phyloP scores from a whole-genome alignment of 768 basidiomycete species.

The Strobilomyces confusus region DNA sequence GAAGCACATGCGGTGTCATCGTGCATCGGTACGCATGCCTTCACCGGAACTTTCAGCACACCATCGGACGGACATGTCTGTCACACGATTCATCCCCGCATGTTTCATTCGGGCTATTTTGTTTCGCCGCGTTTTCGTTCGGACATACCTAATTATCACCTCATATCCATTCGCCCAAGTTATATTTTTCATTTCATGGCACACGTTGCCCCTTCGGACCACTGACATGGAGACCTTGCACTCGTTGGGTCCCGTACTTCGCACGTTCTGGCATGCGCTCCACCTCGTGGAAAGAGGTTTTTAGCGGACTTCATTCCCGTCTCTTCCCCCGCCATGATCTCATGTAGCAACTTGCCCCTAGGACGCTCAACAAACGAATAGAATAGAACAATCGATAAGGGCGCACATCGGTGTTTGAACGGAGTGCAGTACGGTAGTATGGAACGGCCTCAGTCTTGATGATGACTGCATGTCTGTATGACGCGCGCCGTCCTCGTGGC shows the following conservation, averaged over 20 bases:
- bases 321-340: neutral
- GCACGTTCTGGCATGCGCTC: neutral
- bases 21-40: neutral
- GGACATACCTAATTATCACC: constrained; percentile 17
- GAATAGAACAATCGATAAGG: neutral
- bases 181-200: neutral
- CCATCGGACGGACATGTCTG: constrained; percentile 13
- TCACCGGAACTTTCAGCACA: neutral
- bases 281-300: neutral
- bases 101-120: neutral
- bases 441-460: neutral
- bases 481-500: neutral
- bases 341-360: neutral
- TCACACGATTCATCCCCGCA: neutral
- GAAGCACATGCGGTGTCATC: neutral
- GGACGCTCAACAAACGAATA: neutral
- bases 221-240: constrained; percentile 3
- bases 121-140: neutral
- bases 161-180: constrained; percentile 1
- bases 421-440: neutral
- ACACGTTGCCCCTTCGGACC: constrained; percentile 12
- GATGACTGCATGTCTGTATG: neutral
- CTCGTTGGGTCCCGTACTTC: neutral
- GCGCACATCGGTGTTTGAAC: neutral
- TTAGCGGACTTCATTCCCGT: constrained; percentile 20